These are phyloP conservation scores for Fusarium dimerum DNA, from an alignment of 2,329 filamentous ascomycete species.

Conservation along the genomic window DNA sequence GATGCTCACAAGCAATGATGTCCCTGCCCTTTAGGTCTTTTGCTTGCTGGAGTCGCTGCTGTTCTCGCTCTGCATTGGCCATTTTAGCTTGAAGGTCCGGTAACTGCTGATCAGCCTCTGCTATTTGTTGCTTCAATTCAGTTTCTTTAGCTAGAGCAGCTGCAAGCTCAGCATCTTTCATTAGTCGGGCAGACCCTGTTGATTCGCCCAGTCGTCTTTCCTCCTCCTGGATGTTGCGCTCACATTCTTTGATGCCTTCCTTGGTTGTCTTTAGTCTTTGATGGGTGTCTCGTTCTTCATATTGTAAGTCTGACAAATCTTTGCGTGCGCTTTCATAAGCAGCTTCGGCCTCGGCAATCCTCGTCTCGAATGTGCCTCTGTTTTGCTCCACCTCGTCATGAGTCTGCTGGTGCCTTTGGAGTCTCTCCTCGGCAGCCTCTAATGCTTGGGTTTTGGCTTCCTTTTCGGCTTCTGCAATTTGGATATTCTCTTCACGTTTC, in stretches of 20 bases:
- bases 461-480: slow-evolving; percentile 29
- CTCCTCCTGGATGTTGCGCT: slow-evolving; percentile 55
- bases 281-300: slow-evolving; percentile 67
- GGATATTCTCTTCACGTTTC: slow-evolving; percentile 27
- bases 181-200: slow-evolving; percentile 68
- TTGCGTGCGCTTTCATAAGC: slow-evolving; percentile 54
- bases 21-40: slow-evolving; percentile 53
- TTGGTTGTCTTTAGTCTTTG: slow-evolving; percentile 56
- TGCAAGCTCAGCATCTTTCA: slow-evolving; percentile 58
- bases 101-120: slow-evolving; percentile 30
- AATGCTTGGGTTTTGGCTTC: slow-evolving; percentile 51
- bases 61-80: slow-evolving; percentile 33
- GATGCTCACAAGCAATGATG: slow-evolving; percentile 50
- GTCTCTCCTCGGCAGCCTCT: slow-evolving; percentile 46
- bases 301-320: slow-evolving; percentile 55
- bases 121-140: slow-evolving; percentile 28
- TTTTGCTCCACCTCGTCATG: slow-evolving; percentile 47
- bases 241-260: slow-evolving; percentile 45
- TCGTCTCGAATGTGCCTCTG: slow-evolving; percentile 48
- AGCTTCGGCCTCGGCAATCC: slow-evolving; percentile 46
- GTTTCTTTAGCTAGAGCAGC: slow-evolving; percentile 31
- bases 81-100: slow-evolving; percentile 37
- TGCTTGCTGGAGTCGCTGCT: slow-evolving; percentile 33
- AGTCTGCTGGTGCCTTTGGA: slow-evolving; percentile 40
- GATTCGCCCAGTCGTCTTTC: slow-evolving; percentile 63